These are phyloP conservation scores for Neopestalotiopsis rosae DNA, from an alignment of 2,329 filamentous ascomycete species.

Conservation along the genomic window DNA sequence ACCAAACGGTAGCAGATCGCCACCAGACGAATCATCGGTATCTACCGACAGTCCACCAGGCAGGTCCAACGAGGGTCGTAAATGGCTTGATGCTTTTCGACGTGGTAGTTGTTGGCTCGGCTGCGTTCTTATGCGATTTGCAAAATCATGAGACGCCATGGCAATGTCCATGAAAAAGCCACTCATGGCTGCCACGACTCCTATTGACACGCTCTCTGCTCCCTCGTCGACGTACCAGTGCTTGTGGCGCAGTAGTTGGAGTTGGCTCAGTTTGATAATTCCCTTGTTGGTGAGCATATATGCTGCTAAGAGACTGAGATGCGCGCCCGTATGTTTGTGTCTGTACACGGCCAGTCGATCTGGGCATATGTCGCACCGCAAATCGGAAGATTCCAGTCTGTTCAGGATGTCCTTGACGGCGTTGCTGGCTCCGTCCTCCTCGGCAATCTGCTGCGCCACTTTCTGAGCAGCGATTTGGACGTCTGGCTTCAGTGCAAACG, in stretches of 20 bases:
- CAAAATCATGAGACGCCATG: background rate
- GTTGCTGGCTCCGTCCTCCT: slow-evolving; percentile 67
- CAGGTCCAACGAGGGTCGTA: background rate
- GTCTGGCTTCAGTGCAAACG: slow-evolving; percentile 54
- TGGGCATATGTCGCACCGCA: slow-evolving; percentile 74
- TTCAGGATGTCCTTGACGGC: slow-evolving; percentile 73
- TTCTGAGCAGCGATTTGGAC: slow-evolving; percentile 55
- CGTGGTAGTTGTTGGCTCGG: background rate
- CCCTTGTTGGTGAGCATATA: slow-evolving; percentile 69
- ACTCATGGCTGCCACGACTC: slow-evolving; percentile 1
- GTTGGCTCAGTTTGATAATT: slow-evolving; percentile 68
- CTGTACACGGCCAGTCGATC: slow-evolving; percentile 76
- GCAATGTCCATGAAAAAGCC: slow-evolving; percentile 7
- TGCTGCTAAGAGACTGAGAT: slow-evolving; percentile 74
- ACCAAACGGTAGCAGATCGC: background rate
- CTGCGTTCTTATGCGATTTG: background rate
- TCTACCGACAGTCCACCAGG: background rate
- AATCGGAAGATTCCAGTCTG: slow-evolving; percentile 66
- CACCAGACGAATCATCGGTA: background rate
- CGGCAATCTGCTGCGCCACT: slow-evolving; percentile 67
- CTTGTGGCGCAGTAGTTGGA: slow-evolving; percentile 61
- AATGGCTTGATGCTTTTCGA: background rate
- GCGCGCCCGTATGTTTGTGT: slow-evolving; percentile 70
- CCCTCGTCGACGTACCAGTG: slow-evolving; percentile 22
- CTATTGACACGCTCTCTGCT: slow-evolving; percentile 3